Evolutionary conservation across 148 eudicot species (phyloP).

Genomic region (Camellia japonica): DNA sequence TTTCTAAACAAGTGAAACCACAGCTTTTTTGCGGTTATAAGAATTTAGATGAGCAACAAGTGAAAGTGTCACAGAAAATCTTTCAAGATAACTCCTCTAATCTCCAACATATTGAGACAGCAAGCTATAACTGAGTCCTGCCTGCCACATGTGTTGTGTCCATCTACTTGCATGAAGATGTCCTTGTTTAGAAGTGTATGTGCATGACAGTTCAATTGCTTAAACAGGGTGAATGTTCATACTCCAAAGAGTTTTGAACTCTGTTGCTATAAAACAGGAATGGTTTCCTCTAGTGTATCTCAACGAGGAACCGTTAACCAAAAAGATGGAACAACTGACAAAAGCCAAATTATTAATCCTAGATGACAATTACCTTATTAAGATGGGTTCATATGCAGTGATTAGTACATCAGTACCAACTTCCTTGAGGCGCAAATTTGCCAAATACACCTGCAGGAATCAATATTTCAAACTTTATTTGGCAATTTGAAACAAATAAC

Average conservation of each 20-base stretch:
- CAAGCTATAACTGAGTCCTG: background rate
- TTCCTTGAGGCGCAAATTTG: conserved; percentile 87
- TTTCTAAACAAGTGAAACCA: no score
- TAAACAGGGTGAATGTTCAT: no score
- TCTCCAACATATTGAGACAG: no score
- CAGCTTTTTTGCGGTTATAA: no score
- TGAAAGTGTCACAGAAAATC: no score
- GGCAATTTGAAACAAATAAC: background rate
- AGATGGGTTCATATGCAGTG: conserved; percentile 78
- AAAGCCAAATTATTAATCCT: background rate
- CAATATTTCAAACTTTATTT: conserved; percentile 6
- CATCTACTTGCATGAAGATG: background rate
- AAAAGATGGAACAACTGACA: background rate
- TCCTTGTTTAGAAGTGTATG: background rate
- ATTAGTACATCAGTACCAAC: conserved; percentile 80
- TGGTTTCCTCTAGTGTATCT: background rate
- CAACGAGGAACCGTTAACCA: background rate
- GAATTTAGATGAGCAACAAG: no score
- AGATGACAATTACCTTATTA: conserved; percentile 60
- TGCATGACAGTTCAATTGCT: no score
- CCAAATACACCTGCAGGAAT: conserved; percentile 70
- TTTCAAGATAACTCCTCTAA: no score
- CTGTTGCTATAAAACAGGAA: background rate
- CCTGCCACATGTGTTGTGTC: background rate
- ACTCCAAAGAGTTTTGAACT: no score